Base-by-base conservation (phyloP, 2,329 filamentous ascomycete genomes). In the Fusarium caatingaense region DNA sequence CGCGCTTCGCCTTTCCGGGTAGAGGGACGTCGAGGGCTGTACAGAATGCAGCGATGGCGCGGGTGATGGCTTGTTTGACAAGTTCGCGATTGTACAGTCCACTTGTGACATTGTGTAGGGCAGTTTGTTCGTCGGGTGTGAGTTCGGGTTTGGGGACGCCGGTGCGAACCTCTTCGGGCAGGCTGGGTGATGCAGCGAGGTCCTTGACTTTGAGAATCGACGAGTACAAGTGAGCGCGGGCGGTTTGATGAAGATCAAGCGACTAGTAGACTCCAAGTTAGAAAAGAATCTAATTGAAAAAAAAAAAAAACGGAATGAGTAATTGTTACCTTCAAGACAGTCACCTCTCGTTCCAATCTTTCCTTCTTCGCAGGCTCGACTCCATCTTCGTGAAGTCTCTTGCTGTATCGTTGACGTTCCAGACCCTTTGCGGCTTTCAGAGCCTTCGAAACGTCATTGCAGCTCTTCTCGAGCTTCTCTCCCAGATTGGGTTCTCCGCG, bases 341-440 rank as follows among this genome's bases (percentile, higher is more conserved):
- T 77, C 46, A 88, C 76, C 74, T 89, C 92, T 34, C 86, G 85
- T 66, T 92, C 87, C 32, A 94, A 80, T 21, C 91, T 83, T 61
- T 83, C 80, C 23, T 87, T 81, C 74, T 89, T 88, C 46, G 85
- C 85, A 11, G 80, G 69, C 3, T 79, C 76, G 18, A 80, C 73
- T 54, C 82, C 83, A 55, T 81, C 80, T 28, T 88, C 86, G 51
- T 80, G 83, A 16, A 87, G 78, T 44, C 85, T 82, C 77, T 88
- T 91, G 66, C 90, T 86, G 64, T 92, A 85, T 69, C 93, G 92
- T 80, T 95, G 93, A 47, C 92, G 86, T 82, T 95, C 92, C 76
- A 93, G 91, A 48, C 90, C 90, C 76, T 92, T 93, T 60, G 90
- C 91, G 13, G 85, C 83, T 79, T 93, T 93, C 64, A 95, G 84